Percentiles rank a stretch among this genome's conserved stretches.
Conservation (phyloP, 179 eudicot species). For the Amaranthus tricolor region DNA sequence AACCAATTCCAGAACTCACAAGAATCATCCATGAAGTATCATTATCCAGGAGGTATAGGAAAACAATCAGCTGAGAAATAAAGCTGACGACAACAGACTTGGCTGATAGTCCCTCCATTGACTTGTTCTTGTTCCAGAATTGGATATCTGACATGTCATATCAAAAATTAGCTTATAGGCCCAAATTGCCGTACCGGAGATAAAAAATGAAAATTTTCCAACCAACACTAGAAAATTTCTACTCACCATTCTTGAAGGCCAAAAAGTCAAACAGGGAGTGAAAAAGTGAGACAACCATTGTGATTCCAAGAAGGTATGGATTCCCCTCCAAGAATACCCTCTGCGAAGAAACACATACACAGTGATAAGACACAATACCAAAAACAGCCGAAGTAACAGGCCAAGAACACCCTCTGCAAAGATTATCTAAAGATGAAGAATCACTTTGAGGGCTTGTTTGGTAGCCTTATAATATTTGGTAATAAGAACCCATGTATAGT, state of each 20-base stretch:
- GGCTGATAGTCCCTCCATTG: constrained; percentile 98
- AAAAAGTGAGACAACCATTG: constrained; percentile 84
- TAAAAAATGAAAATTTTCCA: neutral
- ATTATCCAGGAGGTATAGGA: constrained; percentile 91
- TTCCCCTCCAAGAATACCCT: constrained; percentile 97
- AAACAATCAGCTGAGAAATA: constrained; percentile 76
- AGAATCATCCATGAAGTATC: constrained; percentile 99
- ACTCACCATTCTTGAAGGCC: constrained; percentile 95
- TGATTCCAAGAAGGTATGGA: constrained; percentile 81
- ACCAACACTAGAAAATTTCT: neutral
- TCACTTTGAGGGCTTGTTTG: neutral
- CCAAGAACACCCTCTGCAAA: neutral
- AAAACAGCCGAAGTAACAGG: neutral
- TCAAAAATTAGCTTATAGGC: constrained; percentile 10
- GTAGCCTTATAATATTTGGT: no score
- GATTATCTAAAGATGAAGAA: neutral
- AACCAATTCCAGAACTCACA: constrained; percentile 89
- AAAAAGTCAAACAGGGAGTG: constrained; percentile 92
- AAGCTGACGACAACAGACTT: constrained; percentile 92
- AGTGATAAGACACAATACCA: constrained; percentile 4
- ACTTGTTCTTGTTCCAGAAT: constrained; percentile 99
- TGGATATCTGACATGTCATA: constrained; percentile 66
- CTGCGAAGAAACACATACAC: constrained; percentile 41
- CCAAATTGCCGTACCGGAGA: neutral
- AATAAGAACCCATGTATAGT: no score